Conservation (phyloP, 83 land plant species). For the Larix sibirica region DNA sequence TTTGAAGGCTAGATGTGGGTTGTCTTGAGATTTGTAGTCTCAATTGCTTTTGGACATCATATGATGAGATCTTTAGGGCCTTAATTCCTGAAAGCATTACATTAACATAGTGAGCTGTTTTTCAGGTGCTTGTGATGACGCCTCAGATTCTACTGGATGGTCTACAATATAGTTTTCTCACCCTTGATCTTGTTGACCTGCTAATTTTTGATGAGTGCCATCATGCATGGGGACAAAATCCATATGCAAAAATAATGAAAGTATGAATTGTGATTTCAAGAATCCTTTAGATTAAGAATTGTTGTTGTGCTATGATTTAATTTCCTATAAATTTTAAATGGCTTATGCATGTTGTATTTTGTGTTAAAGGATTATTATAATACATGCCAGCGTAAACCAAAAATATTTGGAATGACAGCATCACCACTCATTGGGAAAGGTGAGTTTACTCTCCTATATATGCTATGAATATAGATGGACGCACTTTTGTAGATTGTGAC, state of each 20-base stretch:
- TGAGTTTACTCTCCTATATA: constrained; percentile 14
- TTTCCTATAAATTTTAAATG: not conserved
- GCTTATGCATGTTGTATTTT: not conserved
- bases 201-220: too few relatives aligned
- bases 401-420: too few relatives aligned
- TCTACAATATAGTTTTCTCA: constrained; percentile 61
- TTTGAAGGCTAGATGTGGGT: not conserved
- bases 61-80: not conserved
- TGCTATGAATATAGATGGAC: not conserved
- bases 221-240: too few relatives aligned
- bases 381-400: constrained; percentile 27
- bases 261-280: constrained; percentile 25
- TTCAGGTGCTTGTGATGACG: constrained; percentile 93
- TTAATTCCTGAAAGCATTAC: not conserved
- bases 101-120: not conserved
- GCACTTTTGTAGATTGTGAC: not conserved
- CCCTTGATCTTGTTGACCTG: too few relatives aligned
- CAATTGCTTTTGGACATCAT: not conserved
- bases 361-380: constrained; percentile 65
- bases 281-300: not conserved
- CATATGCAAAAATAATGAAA: constrained; percentile 89
- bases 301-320: not conserved
- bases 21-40: not conserved
- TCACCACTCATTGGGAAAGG: constrained; percentile 84
- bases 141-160: constrained; percentile 85